Base-by-base conservation (phyloP, 257 asterid genomes). In the Primulina huaijiensis region DNA sequence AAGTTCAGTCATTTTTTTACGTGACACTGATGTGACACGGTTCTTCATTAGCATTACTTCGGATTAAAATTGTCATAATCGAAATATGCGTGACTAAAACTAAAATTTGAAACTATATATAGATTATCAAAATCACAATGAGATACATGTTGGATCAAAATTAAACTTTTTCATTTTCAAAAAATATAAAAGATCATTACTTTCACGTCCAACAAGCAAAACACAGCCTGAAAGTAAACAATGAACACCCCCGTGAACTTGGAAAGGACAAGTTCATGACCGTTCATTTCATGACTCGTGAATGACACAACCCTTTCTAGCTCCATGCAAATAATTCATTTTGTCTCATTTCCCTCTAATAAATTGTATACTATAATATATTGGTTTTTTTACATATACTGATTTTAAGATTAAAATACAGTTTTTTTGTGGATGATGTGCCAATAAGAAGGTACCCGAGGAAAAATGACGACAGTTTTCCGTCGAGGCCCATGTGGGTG, bases 391-490 rank as follows among this genome's bases (percentile, higher is more conserved):
- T 46, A 46, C 14, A 43, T 12, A 43, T 43, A 12, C 53, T 43
- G 12, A 50, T 50, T 5, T 50, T 40, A 76, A 68, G 66, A 75
- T 73, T 64, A 60, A 77, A 68, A 2, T 64, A 71, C 79, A 92
- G 97, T 83, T 92, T 83, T 81, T 87, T 83, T 27, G 97, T 89
- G 52, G 97, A 92, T 43, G 97, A 92, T 60, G 87, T 89, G 66
- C 97, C 97, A 7, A 87, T 92, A 16, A 80, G 97, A 79, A 83
- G 95, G 62, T 92, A 89, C 76, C 84, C 88, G 0, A 81, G 79
- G 66, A 88, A 84, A 68, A 82, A 81, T 65, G 96, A 89, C 52
- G 92, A 84, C 6, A 89, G 95, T 4, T 92, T 92, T 75, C 97
- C 97, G 0, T 16, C 70, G 7, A 80, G 97, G 80, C 90, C 92